Evolutionary conservation across 106 monocot species (phyloP).

Genomic region (Gastrodia elata): DNA sequence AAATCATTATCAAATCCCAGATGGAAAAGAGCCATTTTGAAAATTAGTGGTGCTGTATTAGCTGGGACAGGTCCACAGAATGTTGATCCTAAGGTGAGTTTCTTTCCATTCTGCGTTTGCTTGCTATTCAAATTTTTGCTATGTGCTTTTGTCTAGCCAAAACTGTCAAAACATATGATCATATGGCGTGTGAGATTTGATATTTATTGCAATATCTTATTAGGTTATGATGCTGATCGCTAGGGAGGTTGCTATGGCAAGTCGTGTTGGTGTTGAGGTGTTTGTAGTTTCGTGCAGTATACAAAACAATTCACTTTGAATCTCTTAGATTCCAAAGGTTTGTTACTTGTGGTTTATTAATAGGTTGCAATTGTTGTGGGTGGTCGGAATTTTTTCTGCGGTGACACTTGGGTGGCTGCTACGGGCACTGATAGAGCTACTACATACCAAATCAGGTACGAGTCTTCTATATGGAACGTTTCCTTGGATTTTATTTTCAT

Average conservation of each 20-base stretch:
- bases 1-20: slow-evolving; percentile 55
- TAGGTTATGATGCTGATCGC: slow-evolving; percentile 84
- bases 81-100: slow-evolving; percentile 78
- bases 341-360: slow-evolving; percentile 3
- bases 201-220: background rate
- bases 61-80: slow-evolving; percentile 59
- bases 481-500: background rate
- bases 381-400: slow-evolving; percentile 92
- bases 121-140: background rate
- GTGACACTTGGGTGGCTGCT: slow-evolving; percentile 71
- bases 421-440: slow-evolving; percentile 64
- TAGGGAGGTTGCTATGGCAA: slow-evolving; percentile 73
- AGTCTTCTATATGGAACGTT: background rate
- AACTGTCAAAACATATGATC: background rate
- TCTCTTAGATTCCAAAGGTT: background rate
- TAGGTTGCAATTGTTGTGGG: slow-evolving; percentile 96
- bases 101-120: background rate
- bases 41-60: slow-evolving; percentile 71
- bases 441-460: slow-evolving; percentile 88
- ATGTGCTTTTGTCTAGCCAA: background rate
- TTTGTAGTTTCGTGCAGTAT: background rate
- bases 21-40: slow-evolving; percentile 90
- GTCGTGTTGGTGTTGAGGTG: slow-evolving; percentile 80
- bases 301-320: background rate
- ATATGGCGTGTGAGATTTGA: background rate